These are phyloP conservation scores for Picochlorum sp. DNA, from an alignment of 139 green algal species.

Conservation along the genomic window DNA sequence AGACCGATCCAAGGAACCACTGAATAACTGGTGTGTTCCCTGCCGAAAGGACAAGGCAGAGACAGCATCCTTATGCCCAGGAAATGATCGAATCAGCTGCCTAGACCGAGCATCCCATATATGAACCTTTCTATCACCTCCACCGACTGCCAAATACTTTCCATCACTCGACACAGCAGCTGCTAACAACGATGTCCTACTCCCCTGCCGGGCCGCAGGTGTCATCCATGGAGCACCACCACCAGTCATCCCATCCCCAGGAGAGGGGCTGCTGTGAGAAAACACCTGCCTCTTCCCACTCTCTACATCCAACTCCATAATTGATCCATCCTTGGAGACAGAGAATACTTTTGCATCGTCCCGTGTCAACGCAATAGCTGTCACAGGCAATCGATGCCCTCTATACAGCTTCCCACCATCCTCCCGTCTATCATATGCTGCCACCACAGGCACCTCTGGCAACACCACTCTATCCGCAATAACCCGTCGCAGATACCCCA, in stretches of 20 bases:
- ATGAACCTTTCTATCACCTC: slow-evolving; percentile 70
- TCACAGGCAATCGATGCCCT: slow-evolving; percentile 47
- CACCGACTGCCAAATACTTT: slow-evolving; percentile 68
- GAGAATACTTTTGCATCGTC: slow-evolving; percentile 65
- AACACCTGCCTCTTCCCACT: slow-evolving; percentile 26
- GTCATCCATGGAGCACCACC: slow-evolving; percentile 22
- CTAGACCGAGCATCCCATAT: slow-evolving; percentile 65
- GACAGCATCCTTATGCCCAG: slow-evolving; percentile 64
- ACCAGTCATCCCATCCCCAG: background rate
- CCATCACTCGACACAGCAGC: slow-evolving; percentile 58
- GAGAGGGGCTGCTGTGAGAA: background rate
- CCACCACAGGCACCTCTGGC: slow-evolving; percentile 19
- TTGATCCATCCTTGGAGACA: slow-evolving; percentile 73
- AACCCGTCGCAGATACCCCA: slow-evolving; percentile 41
- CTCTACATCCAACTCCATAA: slow-evolving; percentile 70
- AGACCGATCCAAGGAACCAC: slow-evolving; percentile 59
- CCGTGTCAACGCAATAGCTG: slow-evolving; percentile 54
- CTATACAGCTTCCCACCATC: slow-evolving; percentile 25
- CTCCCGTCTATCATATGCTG: slow-evolving; percentile 6
- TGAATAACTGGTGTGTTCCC: slow-evolving; percentile 74
- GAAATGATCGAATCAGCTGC: slow-evolving; percentile 36
- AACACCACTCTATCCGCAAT: slow-evolving; percentile 44
- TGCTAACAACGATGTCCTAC: slow-evolving; percentile 42
- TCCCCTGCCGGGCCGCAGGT: slow-evolving; percentile 9
- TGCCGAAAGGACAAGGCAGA: slow-evolving; percentile 73